Evolutionary conservation across 1,284 basidiomycete genomes (phyloP).

Genomic region (Ceratobasidium sp.): DNA sequence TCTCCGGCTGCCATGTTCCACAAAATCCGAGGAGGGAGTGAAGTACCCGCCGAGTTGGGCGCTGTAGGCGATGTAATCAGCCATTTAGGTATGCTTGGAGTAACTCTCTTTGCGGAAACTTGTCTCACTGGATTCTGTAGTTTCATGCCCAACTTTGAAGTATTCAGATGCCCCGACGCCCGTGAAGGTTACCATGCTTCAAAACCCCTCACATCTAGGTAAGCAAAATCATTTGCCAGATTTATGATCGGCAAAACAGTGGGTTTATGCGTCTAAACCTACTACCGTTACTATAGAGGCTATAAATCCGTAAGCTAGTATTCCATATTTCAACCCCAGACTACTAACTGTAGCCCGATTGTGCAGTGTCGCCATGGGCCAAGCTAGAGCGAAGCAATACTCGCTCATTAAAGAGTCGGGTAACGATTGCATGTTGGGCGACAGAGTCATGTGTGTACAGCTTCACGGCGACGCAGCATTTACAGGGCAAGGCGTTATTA

Average conservation of each 20-base stretch:
- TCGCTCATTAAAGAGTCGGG: constrained; percentile 72
- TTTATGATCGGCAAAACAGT: neutral
- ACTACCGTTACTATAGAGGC: constrained; percentile 66
- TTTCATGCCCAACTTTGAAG: constrained; percentile 66
- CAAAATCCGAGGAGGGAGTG: constrained; percentile 83
- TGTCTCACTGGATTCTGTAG: constrained; percentile 53
- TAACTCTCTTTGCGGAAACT: too few relatives aligned
- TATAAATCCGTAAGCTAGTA: constrained; percentile 67
- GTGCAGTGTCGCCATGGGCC: constrained; percentile 74
- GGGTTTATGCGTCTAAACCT: constrained; percentile 3
- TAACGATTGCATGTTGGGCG: constrained; percentile 79
- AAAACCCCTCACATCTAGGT: constrained; percentile 90
- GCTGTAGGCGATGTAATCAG: constrained; percentile 87
- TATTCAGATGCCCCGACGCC: constrained; percentile 64
- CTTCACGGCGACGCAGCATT: constrained; percentile 92
- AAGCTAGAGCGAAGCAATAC: constrained; percentile 92
- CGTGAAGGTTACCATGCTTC: constrained; percentile 78
- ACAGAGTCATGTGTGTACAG: constrained; percentile 87
- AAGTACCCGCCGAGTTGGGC: constrained; percentile 72
- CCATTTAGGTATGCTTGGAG: constrained; percentile 69
- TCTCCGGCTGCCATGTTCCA: constrained; percentile 77
- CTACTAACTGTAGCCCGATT: neutral
- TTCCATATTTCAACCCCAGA: neutral
- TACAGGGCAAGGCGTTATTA: constrained; percentile 88
- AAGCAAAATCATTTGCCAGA: constrained; percentile 39